These are phyloP conservation scores for Citrus medica DNA, from an alignment of 345 rosid genomes.

Conservation along the genomic window DNA sequence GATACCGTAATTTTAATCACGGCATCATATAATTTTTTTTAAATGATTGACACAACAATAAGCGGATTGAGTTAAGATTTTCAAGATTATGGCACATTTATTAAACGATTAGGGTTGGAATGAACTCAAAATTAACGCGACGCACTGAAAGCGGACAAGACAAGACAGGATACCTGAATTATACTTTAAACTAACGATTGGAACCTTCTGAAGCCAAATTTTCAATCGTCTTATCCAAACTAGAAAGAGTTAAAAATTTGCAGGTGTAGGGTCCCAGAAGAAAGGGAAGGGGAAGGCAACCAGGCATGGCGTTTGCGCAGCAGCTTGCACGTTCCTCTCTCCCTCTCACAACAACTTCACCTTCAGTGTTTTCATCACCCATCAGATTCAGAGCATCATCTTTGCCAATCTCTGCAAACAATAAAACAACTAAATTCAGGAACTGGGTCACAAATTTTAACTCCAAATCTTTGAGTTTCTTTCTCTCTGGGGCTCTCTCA, in stretches of 20 bases:
- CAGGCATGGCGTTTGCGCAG: conserved; percentile 31
- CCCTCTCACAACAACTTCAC: conserved; percentile 1
- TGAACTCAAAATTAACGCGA: too few species aligned
- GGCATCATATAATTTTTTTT: too few species aligned
- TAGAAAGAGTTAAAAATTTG: not conserved
- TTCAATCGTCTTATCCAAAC: conserved; percentile 5
- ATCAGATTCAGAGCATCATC: conserved; percentile 18
- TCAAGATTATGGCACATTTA: too few species aligned
- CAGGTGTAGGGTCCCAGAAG: conserved; percentile 3
- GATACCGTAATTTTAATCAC: too few species aligned
- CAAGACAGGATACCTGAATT: too few species aligned
- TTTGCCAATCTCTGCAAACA: conserved; percentile 11
- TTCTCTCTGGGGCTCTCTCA: conserved; percentile 67
- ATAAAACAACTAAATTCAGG: conserved; percentile 15
- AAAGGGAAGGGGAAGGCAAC: conserved; percentile 2
- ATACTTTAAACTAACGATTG: not conserved
- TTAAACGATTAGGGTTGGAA: too few species aligned
- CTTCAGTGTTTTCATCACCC: conserved; percentile 12
- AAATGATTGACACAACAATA: too few species aligned
- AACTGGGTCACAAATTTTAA: conserved; percentile 39
- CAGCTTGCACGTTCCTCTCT: conserved; percentile 23
- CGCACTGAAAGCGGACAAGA: too few species aligned
- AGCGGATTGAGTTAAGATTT: too few species aligned
- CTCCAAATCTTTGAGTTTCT: conserved; percentile 51
- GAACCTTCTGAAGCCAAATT: not conserved